Base-by-base conservation (phyloP, 73 alveolate genomes). In the Symbiodinium natans region DNA sequence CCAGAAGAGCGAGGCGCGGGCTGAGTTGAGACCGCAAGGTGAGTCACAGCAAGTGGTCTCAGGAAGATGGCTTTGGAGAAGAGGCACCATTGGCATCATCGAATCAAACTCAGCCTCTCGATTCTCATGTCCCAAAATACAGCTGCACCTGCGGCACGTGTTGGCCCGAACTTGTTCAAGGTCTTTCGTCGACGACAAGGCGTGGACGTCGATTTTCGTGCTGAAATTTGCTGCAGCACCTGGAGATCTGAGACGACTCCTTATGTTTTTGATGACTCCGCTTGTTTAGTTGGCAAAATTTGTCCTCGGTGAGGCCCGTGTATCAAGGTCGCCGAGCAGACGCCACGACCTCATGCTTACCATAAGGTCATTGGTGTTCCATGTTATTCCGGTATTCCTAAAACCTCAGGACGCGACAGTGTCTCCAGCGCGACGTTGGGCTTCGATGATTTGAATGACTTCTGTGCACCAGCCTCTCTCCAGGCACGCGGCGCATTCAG, bases 361-460 rank as follows among this genome's bases (percentile, higher is more conserved):
- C n/a, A n/a, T n/a, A n/a, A n/a, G n/a, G 31, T 29, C 77, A 25
- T 63, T 29, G 0, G 3, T 63, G 36, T 63, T 25, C 10, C 77
- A 0, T 25, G 75, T 25, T 46, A 21, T 46, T 46, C n/a, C n/a
- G n/a, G n/a, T n/a, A n/a, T n/a, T n/a, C n/a, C n/a, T n/a, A n/a
- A n/a, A 46, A 46, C 21, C 59, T 6, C 39, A 90, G 97, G 97
- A 15, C 97, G 97, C 2, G 97, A 90, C 36, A 90, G 97, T 54
- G 52, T 90, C 77, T 71, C 97, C 74, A 90, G 97, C 38, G 97
- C 97, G 33, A 71, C 87, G 54, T 42, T 90, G 97, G 97, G 97
- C 56, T 90, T 90, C 48, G 97, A 90, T 36, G 97, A 90, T 34
- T 33, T 73, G 41, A 88, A 90, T 42, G 97, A 90, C 31, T 90